A percentile compares a stretch with the other conserved stretches of the same genome.
phyloP scores from a whole-genome alignment of 2,329 filamentous ascomycete genomes.

The Sphaerulina musiva region DNA sequence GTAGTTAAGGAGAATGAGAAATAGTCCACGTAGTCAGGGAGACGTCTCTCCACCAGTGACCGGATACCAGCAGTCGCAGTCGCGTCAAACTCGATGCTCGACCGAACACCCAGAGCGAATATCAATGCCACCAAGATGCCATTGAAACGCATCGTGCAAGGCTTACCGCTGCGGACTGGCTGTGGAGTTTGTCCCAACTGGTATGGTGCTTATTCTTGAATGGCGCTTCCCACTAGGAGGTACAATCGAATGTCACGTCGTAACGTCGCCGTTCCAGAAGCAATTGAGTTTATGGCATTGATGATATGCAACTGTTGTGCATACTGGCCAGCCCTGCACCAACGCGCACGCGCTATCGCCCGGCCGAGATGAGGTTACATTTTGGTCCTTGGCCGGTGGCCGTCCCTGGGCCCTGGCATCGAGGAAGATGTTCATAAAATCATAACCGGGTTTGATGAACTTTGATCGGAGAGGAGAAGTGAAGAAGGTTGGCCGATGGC shows the following conservation, averaged over 20 bases:
- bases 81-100: too few relatives aligned
- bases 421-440: too few relatives aligned
- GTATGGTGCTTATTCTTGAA: neutral
- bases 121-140: neutral
- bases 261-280: neutral
- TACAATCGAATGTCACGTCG: too few relatives aligned
- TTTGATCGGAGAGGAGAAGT: too few relatives aligned
- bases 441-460: too few relatives aligned
- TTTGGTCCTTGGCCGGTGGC: neutral
- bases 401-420: neutral
- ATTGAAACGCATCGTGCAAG: neutral
- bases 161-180: neutral
- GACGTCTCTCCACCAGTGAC: slow-evolving; percentile 7
- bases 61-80: slow-evolving; percentile 1
- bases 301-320: neutral
- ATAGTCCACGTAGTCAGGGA: slow-evolving; percentile 4
- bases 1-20: slow-evolving; percentile 5
- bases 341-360: neutral
- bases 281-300: neutral
- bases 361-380: neutral
- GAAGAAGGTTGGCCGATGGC: too few relatives aligned
- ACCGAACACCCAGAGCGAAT: neutral
- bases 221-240: neutral
- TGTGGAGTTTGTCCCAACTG: neutral
- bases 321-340: neutral